Conservation (phyloP, 2,329 filamentous ascomycete species). For the Cercospora brassicicola region DNA sequence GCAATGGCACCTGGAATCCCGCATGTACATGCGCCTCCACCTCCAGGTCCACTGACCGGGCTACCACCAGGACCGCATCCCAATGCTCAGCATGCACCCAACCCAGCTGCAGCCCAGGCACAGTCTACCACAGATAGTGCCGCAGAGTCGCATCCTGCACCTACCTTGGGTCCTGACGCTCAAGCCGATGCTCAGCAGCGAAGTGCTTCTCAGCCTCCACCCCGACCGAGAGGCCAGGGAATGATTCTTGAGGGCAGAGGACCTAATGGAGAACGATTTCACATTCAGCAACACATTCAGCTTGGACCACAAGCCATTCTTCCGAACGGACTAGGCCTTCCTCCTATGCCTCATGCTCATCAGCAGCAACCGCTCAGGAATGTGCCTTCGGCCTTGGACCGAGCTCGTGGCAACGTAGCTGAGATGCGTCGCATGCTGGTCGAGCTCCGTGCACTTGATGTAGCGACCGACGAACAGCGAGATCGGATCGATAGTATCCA, state of each 20-base stretch:
- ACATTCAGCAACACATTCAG: conserved; percentile 35
- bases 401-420: conserved; percentile 35
- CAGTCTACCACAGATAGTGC: too few species aligned
- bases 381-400: conserved; percentile 33
- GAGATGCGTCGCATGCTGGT: conserved; percentile 37
- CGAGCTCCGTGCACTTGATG: conserved; percentile 28
- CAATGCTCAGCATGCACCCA: neutral
- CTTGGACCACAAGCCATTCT: conserved; percentile 2
- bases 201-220: conserved; percentile 19
- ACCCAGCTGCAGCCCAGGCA: neutral
- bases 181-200: conserved; percentile 7
- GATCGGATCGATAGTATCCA: conserved; percentile 28
- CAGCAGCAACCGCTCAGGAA: conserved; percentile 2
- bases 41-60: neutral
- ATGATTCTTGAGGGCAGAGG: conserved; percentile 35
- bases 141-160: conserved; percentile 2
- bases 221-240: conserved; percentile 20
- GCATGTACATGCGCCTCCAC: neutral
- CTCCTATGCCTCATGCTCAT: conserved; percentile 13
- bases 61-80: neutral
- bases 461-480: conserved; percentile 27
- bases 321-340: conserved; percentile 2
- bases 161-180: neutral
- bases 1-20: neutral
- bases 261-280: conserved; percentile 34